These are phyloP conservation scores for Pythium vanterpoolii DNA, from an alignment of 352 stramenopile genomes.

Conservation along the genomic window DNA sequence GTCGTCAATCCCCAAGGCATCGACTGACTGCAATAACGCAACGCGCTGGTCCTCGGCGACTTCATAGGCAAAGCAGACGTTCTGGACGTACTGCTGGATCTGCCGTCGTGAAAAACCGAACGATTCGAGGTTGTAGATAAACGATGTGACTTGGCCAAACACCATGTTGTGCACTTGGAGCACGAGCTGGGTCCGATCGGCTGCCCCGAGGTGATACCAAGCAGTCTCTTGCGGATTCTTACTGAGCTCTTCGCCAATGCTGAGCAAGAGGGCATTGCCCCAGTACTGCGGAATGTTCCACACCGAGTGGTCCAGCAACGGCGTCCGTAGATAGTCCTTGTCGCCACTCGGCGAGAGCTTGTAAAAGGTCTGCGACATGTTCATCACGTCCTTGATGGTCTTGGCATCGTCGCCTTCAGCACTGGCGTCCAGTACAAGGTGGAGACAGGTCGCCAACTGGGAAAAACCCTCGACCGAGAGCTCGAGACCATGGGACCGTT, in stretches of 20 bases:
- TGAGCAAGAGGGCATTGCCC: constrained; percentile 70
- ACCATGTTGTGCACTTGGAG: constrained; percentile 76
- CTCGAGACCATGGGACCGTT: constrained; percentile 54
- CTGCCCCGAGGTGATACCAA: constrained; percentile 61
- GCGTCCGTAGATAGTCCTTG: constrained; percentile 61
- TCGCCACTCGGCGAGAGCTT: constrained; percentile 3
- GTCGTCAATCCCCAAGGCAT: constrained; percentile 32
- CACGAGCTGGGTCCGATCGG: constrained; percentile 68
- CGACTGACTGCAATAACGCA: constrained; percentile 51
- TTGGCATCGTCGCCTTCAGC: constrained; percentile 60
- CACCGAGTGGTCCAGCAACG: constrained; percentile 48
- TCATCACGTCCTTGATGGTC: constrained; percentile 74
- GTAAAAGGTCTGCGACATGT: constrained; percentile 86
- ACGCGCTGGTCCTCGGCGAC: constrained; percentile 78
- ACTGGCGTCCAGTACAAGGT: constrained; percentile 61
- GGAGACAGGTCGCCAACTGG: constrained; percentile 47
- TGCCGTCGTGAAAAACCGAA: constrained; percentile 65
- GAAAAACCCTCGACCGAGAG: constrained; percentile 55
- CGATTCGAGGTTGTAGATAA: constrained; percentile 72
- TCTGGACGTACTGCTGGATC: constrained; percentile 69
- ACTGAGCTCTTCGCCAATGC: constrained; percentile 75
- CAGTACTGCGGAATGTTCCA: constrained; percentile 72
- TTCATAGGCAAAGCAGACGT: constrained; percentile 80
- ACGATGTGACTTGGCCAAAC: constrained; percentile 69
- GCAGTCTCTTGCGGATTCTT: constrained; percentile 55